Conservation (phyloP, 1,284 basidiomycete species). For the Hortiboletus rubellus region DNA sequence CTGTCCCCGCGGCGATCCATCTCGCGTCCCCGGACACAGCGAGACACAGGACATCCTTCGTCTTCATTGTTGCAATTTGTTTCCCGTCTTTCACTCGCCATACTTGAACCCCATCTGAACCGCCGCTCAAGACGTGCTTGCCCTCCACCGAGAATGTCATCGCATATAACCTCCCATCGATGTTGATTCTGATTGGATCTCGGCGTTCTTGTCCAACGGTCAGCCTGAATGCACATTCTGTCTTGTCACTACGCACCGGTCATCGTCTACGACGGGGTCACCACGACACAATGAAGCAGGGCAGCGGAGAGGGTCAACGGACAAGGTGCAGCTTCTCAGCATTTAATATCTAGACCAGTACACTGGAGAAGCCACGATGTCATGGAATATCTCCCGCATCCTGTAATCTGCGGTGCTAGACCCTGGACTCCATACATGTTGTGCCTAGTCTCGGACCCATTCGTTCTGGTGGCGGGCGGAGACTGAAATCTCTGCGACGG, state of each 20-base stretch:
- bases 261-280: not conserved
- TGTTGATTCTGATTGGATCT: not conserved
- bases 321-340: no score
- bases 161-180: no score
- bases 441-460: no score
- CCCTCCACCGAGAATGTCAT: conserved; percentile 1
- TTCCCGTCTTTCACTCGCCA: not conserved
- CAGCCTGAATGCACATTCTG: not conserved
- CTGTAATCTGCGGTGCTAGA: no score
- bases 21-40: not conserved
- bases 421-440: no score
- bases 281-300: not conserved
- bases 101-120: not conserved
- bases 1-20: not conserved
- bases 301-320: no score
- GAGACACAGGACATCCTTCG: not conserved
- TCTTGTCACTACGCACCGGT: not conserved
- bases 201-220: not conserved
- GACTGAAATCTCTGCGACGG: no score
- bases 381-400: no score
- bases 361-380: no score
- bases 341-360: no score
- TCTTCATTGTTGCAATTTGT: not conserved
- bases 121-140: not conserved
- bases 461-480: no score